Evolutionary conservation across 192 early-diverging fungal genomes (phyloP).

Genomic region (Neocallimastix lanati): DNA sequence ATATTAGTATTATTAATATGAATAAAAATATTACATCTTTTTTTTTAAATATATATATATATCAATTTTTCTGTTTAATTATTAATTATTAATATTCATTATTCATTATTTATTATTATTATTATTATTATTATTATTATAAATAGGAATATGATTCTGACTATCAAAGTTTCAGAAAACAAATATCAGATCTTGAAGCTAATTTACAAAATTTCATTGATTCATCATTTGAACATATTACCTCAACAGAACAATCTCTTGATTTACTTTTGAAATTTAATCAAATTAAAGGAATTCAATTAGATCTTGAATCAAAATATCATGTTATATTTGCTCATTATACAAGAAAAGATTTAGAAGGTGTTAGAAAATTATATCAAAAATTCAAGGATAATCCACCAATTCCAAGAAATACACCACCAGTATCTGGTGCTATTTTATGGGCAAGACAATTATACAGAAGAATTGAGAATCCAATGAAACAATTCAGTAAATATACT

Average conservation of each 20-base stretch:
- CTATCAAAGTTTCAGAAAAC: constrained; percentile 43
- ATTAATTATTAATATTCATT: too few species aligned
- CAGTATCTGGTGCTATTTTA: constrained; percentile 35
- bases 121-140: too few species aligned
- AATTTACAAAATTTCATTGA: constrained; percentile 46
- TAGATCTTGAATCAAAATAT: constrained; percentile 49
- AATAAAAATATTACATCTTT: too few species aligned
- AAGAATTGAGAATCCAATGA: constrained; percentile 39
- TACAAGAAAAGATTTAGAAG: constrained; percentile 35
- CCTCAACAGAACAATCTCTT: constrained; percentile 39
- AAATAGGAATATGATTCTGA: constrained; percentile 47
- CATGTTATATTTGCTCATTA: constrained; percentile 41
- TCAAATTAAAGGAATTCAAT: constrained; percentile 42
- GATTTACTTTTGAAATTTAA: constrained; percentile 29
- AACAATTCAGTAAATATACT: constrained; percentile 29
- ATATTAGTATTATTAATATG: too few species aligned
- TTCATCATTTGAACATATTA: constrained; percentile 37
- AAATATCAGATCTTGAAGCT: constrained; percentile 38
- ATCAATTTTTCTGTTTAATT: too few species aligned
- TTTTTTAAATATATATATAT: too few species aligned
- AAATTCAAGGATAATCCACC: constrained; percentile 38
- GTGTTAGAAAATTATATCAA: constrained; percentile 40
- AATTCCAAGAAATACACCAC: constrained; percentile 38
- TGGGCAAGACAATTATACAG: constrained; percentile 45
- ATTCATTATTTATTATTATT: too few species aligned